phyloP scores from a whole-genome alignment of 768 basidiomycete species.

The Lentinula sp. region DNA sequence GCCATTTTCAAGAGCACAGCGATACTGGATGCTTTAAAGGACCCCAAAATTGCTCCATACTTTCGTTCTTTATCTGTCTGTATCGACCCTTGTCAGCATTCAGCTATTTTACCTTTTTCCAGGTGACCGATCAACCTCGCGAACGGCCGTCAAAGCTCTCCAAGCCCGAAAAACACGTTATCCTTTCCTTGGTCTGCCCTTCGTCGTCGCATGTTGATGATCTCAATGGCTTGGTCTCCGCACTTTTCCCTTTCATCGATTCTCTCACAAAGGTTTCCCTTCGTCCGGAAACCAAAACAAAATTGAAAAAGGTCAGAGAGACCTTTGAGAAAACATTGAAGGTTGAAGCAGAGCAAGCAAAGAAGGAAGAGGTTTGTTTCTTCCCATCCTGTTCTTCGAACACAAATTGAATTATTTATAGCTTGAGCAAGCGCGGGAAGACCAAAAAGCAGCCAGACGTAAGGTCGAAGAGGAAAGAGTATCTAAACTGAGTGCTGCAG shows the following conservation, averaged over 20 bases:
- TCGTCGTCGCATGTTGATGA: slow-evolving; percentile 38
- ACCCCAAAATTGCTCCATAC: slow-evolving; percentile 62
- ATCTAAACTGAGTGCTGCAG: slow-evolving; percentile 66
- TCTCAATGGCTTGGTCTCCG: slow-evolving; percentile 55
- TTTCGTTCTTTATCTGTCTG: slow-evolving; percentile 83
- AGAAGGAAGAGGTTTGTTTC: slow-evolving; percentile 57
- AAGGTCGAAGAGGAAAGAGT: slow-evolving; percentile 70
- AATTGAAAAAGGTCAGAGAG: slow-evolving; percentile 71
- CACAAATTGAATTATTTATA: slow-evolving; percentile 7
- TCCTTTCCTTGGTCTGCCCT: slow-evolving; percentile 60
- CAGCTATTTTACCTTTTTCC: slow-evolving; percentile 6
- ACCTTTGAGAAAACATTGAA: slow-evolving; percentile 64
- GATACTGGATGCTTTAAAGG: slow-evolving; percentile 52
- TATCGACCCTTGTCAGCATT: slow-evolving; percentile 9
- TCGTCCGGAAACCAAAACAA: slow-evolving; percentile 77
- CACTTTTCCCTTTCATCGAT: slow-evolving; percentile 75
- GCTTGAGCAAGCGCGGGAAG: slow-evolving; percentile 48
- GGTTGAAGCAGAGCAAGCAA: slow-evolving; percentile 60
- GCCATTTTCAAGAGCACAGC: slow-evolving; percentile 60
- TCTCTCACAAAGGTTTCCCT: slow-evolving; percentile 49
- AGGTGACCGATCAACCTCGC: slow-evolving; percentile 85
- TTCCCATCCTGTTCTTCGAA: background rate
- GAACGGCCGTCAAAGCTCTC: slow-evolving; percentile 54
- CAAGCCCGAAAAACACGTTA: slow-evolving; percentile 62
- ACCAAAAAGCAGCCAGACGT: slow-evolving; percentile 67